phyloP scores from a whole-genome alignment of 1,284 basidiomycete genomes.

The Ustilago tritici region DNA sequence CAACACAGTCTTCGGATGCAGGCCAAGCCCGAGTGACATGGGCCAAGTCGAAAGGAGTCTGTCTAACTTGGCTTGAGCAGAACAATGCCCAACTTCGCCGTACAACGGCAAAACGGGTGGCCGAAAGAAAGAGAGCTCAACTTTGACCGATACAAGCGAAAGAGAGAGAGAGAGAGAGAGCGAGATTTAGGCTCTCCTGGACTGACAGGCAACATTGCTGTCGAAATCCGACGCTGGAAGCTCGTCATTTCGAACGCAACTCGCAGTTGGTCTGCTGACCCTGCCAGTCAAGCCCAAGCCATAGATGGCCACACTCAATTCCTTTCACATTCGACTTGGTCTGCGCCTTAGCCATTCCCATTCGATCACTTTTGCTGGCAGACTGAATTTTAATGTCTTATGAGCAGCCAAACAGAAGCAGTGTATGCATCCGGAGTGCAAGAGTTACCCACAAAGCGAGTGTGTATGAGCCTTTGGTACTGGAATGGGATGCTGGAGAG shows the following conservation, averaged over 20 bases:
- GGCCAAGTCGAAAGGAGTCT: not conserved
- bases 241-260: constrained; percentile 1
- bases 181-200: not conserved
- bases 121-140: not conserved
- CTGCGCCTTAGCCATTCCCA: not conserved
- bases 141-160: constrained; percentile 1
- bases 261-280: constrained; percentile 5
- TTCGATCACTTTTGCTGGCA: not conserved
- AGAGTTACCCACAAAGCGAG: not conserved
- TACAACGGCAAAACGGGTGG: not conserved
- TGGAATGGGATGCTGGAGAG: not conserved
- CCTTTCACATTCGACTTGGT: not conserved
- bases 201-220: not conserved
- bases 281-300: not conserved
- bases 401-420: not conserved
- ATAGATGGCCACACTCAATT: not conserved
- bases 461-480: not conserved
- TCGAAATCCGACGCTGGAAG: constrained; percentile 5
- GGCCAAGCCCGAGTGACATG: not conserved
- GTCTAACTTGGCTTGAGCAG: not conserved
- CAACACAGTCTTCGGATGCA: not conserved
- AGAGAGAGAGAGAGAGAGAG: not conserved
- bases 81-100: too few species aligned
- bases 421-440: not conserved
- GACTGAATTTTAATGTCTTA: not conserved